Conservation (phyloP, 768 basidiomycete genomes). For the Brasilioporus rufonigricans region DNA sequence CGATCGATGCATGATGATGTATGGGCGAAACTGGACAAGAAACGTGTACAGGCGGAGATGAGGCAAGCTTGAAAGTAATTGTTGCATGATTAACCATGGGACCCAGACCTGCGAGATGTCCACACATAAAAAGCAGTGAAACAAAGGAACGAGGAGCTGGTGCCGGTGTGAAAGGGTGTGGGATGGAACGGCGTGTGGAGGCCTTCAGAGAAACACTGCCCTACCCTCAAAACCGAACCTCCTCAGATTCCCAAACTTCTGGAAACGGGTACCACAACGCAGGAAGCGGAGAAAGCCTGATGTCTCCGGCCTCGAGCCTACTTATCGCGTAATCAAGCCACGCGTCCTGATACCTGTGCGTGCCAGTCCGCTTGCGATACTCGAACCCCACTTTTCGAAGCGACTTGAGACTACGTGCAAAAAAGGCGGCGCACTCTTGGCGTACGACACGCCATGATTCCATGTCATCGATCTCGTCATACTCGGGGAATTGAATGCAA, state of each 20-base stretch:
- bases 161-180: neutral
- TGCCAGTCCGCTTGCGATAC: constrained; percentile 37
- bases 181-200: neutral
- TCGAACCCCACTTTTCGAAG: constrained; percentile 34
- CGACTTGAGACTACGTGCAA: constrained; percentile 32
- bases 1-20: constrained; percentile 15
- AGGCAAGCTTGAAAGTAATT: constrained; percentile 6
- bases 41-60: constrained; percentile 8
- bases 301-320: constrained; percentile 20
- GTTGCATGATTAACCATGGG: constrained; percentile 14
- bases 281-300: constrained; percentile 23
- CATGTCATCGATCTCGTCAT: constrained; percentile 30
- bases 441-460: constrained; percentile 33
- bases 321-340: constrained; percentile 34
- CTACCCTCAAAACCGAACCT: constrained; percentile 21
- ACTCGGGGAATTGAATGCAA: constrained; percentile 37
- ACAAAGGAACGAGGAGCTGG: neutral
- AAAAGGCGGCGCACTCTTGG: constrained; percentile 27
- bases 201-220: neutral
- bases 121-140: constrained; percentile 4
- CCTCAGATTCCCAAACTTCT: constrained; percentile 33
- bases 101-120: constrained; percentile 19
- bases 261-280: constrained; percentile 34
- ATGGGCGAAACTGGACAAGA: neutral
- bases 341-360: constrained; percentile 35